Conservation (phyloP, 495 filamentous ascomycete species). For the Acidiella bohemica region DNA sequence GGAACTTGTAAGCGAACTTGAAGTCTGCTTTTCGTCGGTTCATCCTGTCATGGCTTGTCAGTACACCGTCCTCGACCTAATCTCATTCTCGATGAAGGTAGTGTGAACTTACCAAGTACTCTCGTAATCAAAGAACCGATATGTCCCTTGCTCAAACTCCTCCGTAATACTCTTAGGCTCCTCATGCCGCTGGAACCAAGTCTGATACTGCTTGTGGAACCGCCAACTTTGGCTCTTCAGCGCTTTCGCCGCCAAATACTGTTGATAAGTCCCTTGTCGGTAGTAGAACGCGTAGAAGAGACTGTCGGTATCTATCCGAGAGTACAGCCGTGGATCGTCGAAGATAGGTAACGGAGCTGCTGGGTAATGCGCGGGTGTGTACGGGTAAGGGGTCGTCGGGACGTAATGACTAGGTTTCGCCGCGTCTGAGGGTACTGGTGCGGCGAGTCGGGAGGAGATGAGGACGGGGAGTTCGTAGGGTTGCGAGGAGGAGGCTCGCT, state of each 20-base stretch:
- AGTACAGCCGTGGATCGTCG: conserved; percentile 77
- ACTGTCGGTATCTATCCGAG: conserved; percentile 81
- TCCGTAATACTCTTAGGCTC: conserved; percentile 97
- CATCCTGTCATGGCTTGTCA: conserved; percentile 56
- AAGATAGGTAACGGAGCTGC: conserved; percentile 82
- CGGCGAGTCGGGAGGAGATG: conserved; percentile 50
- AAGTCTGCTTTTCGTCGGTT: conserved; percentile 97
- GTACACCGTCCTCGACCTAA: conserved; percentile 9
- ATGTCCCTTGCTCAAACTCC: conserved; percentile 95
- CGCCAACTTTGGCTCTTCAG: conserved; percentile 95
- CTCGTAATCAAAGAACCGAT: conserved; percentile 98
- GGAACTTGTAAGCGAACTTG: conserved; percentile 94
- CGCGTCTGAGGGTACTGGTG: conserved; percentile 63
- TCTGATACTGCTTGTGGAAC: conserved; percentile 99
- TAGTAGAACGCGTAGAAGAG: conserved; percentile 99
- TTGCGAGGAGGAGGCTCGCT: conserved; percentile 18
- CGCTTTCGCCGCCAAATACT: conserved; percentile 90
- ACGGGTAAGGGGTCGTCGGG: conserved; percentile 57
- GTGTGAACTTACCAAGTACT: conserved; percentile 74
- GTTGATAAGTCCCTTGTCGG: conserved; percentile 87
- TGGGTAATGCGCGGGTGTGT: conserved; percentile 74
- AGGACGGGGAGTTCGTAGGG: conserved; percentile 46
- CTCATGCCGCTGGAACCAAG: conserved; percentile 97
- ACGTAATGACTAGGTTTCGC: conserved; percentile 73
- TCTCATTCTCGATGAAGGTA: conserved; percentile 10